Conservation (phyloP, 495 filamentous ascomycete species). For the Lasiosphaeria ovina region DNA sequence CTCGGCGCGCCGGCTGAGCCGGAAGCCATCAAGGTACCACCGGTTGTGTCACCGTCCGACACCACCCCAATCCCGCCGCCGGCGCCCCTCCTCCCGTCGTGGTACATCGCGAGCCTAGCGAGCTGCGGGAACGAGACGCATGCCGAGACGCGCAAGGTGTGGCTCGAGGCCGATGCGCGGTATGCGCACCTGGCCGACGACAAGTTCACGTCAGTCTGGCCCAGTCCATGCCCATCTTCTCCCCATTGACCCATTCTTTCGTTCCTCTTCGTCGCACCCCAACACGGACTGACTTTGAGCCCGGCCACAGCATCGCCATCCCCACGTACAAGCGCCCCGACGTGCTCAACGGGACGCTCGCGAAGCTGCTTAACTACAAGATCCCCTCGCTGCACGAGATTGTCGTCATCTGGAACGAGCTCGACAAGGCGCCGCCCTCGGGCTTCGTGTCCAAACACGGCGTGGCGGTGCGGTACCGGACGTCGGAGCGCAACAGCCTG, state of each 20-base stretch:
- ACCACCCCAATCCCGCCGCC: too few species aligned
- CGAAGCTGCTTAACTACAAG: slow-evolving; percentile 8
- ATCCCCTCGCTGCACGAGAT: slow-evolving; percentile 23
- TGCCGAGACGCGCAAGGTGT: slow-evolving; percentile 9
- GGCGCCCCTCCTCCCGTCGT: background rate
- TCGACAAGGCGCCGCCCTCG: slow-evolving; percentile 11
- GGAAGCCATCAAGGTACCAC: background rate
- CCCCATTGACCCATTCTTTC: background rate
- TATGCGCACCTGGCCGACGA: slow-evolving; percentile 18
- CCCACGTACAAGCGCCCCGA: slow-evolving; percentile 19
- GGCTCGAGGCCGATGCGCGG: slow-evolving; percentile 9
- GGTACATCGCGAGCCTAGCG: background rate
- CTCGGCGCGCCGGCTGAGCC: too few species aligned
- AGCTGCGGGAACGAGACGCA: slow-evolving; percentile 9
- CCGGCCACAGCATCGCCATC: slow-evolving; percentile 15
- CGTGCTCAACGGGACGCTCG: slow-evolving; percentile 15
- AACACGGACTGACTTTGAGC: background rate
- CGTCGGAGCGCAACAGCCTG: slow-evolving; percentile 14
- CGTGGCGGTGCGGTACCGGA: slow-evolving; percentile 19
- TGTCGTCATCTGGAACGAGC: slow-evolving; percentile 22
- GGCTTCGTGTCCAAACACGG: slow-evolving; percentile 13
- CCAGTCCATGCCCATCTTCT: too few species aligned
- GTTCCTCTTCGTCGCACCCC: background rate
- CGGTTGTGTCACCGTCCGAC: background rate
- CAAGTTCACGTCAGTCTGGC: slow-evolving; percentile 21